A percentile compares a stretch with the other conserved stretches of the same genome.
Evolutionary conservation across 768 basidiomycete species (phyloP).

Genomic region (Boletus subcaerulescens): DNA sequence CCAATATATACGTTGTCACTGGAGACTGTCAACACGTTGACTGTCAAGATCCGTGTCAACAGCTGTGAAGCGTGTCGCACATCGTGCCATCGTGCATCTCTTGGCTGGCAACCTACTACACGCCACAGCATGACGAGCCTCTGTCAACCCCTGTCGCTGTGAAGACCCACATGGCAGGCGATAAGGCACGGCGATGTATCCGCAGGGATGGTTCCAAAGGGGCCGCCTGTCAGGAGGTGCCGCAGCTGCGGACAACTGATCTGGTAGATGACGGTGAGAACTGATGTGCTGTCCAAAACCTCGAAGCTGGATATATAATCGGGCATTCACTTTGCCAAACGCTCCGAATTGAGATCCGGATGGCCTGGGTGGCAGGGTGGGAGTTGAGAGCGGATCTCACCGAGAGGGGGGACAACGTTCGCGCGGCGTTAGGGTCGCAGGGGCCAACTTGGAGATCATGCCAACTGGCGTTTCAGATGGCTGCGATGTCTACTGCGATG

Average conservation of each 20-base stretch:
- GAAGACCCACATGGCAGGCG: conserved; percentile 8
- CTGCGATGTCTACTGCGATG: conserved; percentile 8
- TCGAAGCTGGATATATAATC: conserved; percentile 17
- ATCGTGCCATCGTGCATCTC: neutral
- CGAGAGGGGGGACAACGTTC: conserved; percentile 7
- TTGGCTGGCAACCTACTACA: neutral
- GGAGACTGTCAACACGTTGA: conserved; percentile 1
- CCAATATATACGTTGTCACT: conserved; percentile 5
- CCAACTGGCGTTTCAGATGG: conserved; percentile 19
- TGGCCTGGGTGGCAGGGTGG: neutral
- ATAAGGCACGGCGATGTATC: conserved; percentile 17
- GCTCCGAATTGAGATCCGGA: conserved; percentile 25
- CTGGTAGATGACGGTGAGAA: conserved; percentile 16
- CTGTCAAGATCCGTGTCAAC: conserved; percentile 7
- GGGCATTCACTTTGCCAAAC: conserved; percentile 20
- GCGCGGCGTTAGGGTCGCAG: conserved; percentile 20
- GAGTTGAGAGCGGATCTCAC: conserved; percentile 31
- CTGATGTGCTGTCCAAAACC: conserved; percentile 10
- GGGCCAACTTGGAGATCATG: neutral
- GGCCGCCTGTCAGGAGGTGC: conserved; percentile 11
- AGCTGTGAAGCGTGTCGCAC: neutral
- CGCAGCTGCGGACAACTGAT: conserved; percentile 13
- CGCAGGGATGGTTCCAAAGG: conserved; percentile 3
- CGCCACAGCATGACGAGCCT: conserved; percentile 5
- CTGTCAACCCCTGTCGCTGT: conserved; percentile 13